Conservation (phyloP, 1,284 basidiomycete genomes). For the Puccinia horiana region DNA sequence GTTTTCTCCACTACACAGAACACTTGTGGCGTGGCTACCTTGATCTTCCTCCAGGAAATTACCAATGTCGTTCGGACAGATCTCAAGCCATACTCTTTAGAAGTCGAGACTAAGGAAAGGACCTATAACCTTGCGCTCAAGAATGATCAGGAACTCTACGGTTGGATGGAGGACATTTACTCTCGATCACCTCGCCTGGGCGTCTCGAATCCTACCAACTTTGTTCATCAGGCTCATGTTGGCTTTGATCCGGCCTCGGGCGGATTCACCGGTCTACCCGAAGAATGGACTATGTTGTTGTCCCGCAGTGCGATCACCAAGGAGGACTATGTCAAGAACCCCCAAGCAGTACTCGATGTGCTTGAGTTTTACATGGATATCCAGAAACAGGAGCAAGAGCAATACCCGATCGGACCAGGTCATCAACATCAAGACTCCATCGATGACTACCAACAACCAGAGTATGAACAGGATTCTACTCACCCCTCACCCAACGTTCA, state of each 20-base stretch:
- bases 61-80: constrained; percentile 85
- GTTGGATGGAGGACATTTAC: constrained; percentile 96
- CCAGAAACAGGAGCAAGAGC: constrained; percentile 85
- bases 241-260: constrained; percentile 93
- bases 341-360: constrained; percentile 94
- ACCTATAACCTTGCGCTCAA: constrained; percentile 78
- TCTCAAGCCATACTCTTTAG: constrained; percentile 85
- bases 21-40: constrained; percentile 66
- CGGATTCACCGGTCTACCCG: constrained; percentile 91
- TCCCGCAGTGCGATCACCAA: constrained; percentile 96
- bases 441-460: too few relatives aligned
- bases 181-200: constrained; percentile 87
- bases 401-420: constrained; percentile 63
- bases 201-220: constrained; percentile 90
- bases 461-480: constrained; percentile 56
- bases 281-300: constrained; percentile 92
- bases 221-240: constrained; percentile 97
- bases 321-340: constrained; percentile 94
- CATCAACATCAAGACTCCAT: not conserved
- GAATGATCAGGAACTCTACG: constrained; percentile 91
- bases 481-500: constrained; percentile 62
- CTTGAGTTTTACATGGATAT: constrained; percentile 98
- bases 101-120: constrained; percentile 78
- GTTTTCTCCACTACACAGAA: too few relatives aligned
- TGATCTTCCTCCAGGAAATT: constrained; percentile 75